These are phyloP conservation scores for Penicillium soppii DNA, from an alignment of 495 filamentous ascomycete species.

Conservation along the genomic window DNA sequence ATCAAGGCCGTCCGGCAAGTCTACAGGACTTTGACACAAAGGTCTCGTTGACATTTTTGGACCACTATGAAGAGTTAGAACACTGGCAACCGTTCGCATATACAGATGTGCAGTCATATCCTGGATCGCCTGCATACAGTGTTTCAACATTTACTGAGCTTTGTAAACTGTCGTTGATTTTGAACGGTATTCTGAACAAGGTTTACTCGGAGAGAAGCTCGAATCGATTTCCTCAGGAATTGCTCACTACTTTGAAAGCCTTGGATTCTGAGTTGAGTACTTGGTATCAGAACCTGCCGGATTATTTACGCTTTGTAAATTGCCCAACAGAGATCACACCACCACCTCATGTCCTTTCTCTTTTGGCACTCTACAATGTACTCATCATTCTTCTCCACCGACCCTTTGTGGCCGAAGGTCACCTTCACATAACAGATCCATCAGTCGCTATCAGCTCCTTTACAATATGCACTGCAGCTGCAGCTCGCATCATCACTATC, in stretches of 20 bases:
- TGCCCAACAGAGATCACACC: background rate
- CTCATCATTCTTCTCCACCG: constrained; percentile 26
- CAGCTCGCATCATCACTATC: constrained; percentile 18
- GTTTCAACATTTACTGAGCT: constrained; percentile 23
- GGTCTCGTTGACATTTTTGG: constrained; percentile 23
- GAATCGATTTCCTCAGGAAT: background rate
- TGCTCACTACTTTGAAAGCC: constrained; percentile 1
- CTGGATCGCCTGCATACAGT: constrained; percentile 15
- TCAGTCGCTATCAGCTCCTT: constrained; percentile 9
- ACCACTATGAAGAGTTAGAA: constrained; percentile 33
- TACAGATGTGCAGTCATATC: constrained; percentile 13
- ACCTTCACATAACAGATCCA: constrained; percentile 11
- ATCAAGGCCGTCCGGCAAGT: constrained; percentile 27
- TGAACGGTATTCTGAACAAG: constrained; percentile 26
- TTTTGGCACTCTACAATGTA: constrained; percentile 21
- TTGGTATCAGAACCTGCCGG: constrained; percentile 24
- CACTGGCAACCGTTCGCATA: constrained; percentile 25
- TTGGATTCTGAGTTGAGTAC: constrained; percentile 16
- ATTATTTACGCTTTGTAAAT: constrained; percentile 17
- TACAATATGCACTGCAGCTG: constrained; percentile 23
- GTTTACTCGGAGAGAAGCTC: constrained; percentile 30
- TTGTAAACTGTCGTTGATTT: constrained; percentile 20
- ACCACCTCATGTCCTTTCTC: constrained; percentile 21
- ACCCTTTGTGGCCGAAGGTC: constrained; percentile 27
- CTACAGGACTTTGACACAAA: constrained; percentile 20